These are phyloP conservation scores for Claviceps humidiphila DNA, from an alignment of 2,329 filamentous ascomycete genomes.

Conservation along the genomic window DNA sequence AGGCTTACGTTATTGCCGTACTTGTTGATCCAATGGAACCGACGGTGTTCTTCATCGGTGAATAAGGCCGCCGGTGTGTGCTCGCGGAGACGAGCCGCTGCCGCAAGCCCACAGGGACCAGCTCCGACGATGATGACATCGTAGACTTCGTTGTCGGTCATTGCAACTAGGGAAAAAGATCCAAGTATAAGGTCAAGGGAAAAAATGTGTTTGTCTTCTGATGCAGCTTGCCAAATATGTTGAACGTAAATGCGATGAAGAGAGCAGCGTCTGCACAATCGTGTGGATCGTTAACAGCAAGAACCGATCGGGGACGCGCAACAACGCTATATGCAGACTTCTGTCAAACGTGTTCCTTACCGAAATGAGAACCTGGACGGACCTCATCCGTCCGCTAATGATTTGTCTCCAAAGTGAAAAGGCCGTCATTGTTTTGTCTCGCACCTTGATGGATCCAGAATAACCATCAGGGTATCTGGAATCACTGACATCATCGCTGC, in stretches of 20 bases:
- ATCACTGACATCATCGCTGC: not conserved
- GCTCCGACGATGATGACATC: slow-evolving; percentile 64
- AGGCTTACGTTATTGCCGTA: slow-evolving; percentile 47
- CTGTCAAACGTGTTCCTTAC: not conserved
- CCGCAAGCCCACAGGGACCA: slow-evolving; percentile 61
- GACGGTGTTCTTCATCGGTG: slow-evolving; percentile 68
- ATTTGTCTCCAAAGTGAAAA: not conserved
- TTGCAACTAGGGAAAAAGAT: not conserved
- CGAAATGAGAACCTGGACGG: not conserved
- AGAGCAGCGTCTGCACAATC: not conserved
- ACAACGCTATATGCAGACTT: not conserved
- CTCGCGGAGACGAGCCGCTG: slow-evolving; percentile 59
- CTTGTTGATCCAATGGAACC: slow-evolving; percentile 66
- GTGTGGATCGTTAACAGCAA: not conserved
- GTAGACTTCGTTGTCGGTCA: slow-evolving; percentile 25
- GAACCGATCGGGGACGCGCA: not conserved
- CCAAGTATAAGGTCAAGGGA: not conserved
- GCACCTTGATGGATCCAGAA: slow-evolving; percentile 5
- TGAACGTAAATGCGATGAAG: not conserved
- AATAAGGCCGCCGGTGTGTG: slow-evolving; percentile 65
- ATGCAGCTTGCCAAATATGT: not conserved
- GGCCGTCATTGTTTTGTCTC: not conserved
- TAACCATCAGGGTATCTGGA: slow-evolving; percentile 5
- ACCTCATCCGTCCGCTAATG: not conserved
- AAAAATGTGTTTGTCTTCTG: too few species aligned